Conservation (phyloP, 345 rosid genomes). For the Brassica carinata region DNA sequence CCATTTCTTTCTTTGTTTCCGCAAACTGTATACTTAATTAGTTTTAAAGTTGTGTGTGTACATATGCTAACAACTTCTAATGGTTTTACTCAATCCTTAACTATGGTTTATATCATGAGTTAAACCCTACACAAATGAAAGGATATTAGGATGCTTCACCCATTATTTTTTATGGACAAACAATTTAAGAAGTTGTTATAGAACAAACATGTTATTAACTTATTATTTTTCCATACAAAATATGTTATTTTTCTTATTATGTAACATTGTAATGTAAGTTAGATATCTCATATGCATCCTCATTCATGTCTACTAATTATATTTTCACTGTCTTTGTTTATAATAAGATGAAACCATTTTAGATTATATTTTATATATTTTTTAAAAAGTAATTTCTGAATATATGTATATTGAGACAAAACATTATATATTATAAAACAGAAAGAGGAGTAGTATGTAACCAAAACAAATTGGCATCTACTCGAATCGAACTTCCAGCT, state of each 20-base stretch:
- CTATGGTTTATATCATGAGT: background rate
- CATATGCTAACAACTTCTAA: background rate
- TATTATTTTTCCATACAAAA: background rate
- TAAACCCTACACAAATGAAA: background rate
- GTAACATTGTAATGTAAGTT: background rate
- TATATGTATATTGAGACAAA: background rate
- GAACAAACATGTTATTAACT: background rate
- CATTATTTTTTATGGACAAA: background rate
- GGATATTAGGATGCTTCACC: background rate
- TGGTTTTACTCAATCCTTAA: background rate
- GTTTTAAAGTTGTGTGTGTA: background rate
- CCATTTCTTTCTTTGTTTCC: background rate
- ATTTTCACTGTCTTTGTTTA: too few relatives aligned
- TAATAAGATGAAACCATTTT: too few relatives aligned
- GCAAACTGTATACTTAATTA: background rate
- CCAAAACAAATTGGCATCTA: constrained; percentile 4
- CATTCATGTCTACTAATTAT: background rate
- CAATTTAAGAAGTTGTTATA: background rate
- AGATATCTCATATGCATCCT: background rate
- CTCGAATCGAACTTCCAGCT: background rate
- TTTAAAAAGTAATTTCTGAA: too few relatives aligned
- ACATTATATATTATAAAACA: background rate
- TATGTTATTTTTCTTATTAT: background rate
- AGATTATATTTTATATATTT: background rate
- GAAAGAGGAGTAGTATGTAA: background rate